Base-by-base conservation (phyloP, 352 stramenopile species). In the Globisporangium viniferum region DNA sequence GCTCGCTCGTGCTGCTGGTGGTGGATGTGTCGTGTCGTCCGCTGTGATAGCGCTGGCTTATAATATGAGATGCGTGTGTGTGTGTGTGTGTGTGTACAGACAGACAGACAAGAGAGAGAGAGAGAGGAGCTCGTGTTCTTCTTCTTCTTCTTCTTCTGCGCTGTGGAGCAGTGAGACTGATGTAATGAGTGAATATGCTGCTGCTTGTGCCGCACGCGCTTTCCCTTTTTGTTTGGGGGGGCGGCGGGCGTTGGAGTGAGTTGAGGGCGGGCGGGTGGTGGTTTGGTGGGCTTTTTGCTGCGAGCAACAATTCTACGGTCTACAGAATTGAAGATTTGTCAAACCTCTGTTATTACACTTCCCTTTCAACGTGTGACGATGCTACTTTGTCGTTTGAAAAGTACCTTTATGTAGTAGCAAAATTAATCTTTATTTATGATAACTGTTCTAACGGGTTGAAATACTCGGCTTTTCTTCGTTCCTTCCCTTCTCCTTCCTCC, bases 131-230 rank as follows among this genome's bases (percentile, higher is more conserved):
- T 39, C 9, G 14, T n/a, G 9, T 20, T 59, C 31, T 15, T 46
- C 55, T 31, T 59, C 31, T 10, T 46, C 55, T 41, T 39, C 54
- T 58, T 41, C 55, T 61, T 36, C 35, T 61, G 55, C 8, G 46
- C 54, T 59, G 54, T 59, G 54, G 54, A 33, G 55, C 55, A 61
- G 55, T 22, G 55, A 31, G 55, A 61, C 55, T 61, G 55, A 61
- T 31, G 55, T 61, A 44, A 44, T 61, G 55, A 46, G 31, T 27
- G 41, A 48, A 48, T 48, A 48, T 48, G 31, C 18, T 18, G 31
- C 18, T 14, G n/a, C 18, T 44, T 15, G 55, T 10, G 54, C 29
- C 33, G 29, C 29, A 31, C 33, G 55, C 18, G 31, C 27, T 35
- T 59, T 59, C n/a, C 5, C n/a, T 39, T 39, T 20, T 29, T 20